These are phyloP conservation scores for Fusarium protoensiforme DNA, from an alignment of 2,329 filamentous ascomycete species.

Conservation along the genomic window DNA sequence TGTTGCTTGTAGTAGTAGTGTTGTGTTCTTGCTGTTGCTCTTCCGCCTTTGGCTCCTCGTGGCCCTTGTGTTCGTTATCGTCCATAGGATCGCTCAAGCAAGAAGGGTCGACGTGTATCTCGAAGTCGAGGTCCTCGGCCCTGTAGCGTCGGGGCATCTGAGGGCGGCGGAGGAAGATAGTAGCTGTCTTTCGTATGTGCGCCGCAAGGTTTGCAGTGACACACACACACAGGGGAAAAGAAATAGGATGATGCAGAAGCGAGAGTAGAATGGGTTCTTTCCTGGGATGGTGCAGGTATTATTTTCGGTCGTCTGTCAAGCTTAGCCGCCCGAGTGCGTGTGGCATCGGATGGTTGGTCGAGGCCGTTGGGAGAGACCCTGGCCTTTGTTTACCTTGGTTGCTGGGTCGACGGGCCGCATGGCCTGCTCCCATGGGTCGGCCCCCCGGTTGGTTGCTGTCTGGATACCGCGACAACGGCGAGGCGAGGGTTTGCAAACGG, in stretches of 20 bases:
- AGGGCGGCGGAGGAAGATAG: slow-evolving; percentile 14
- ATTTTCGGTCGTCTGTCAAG: slow-evolving; percentile 2
- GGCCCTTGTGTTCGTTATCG: slow-evolving; percentile 43
- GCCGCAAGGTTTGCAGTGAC: slow-evolving; percentile 22
- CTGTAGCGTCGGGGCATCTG: slow-evolving; percentile 45
- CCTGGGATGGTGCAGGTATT: slow-evolving; percentile 41
- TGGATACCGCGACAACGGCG: slow-evolving; percentile 27
- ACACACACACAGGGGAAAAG: slow-evolving; percentile 30
- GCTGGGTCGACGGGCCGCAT: slow-evolving; percentile 44
- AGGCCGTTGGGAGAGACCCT: slow-evolving; percentile 31
- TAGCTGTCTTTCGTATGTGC: slow-evolving; percentile 24
- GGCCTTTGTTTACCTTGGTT: slow-evolving; percentile 51
- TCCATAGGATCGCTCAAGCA: slow-evolving; percentile 56
- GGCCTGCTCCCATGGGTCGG: background rate
- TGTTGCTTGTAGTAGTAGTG: slow-evolving; percentile 11
- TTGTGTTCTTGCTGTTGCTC: slow-evolving; percentile 19
- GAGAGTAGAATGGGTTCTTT: slow-evolving; percentile 25
- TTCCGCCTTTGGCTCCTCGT: slow-evolving; percentile 34
- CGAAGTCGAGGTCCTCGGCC: slow-evolving; percentile 55
- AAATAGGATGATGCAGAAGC: slow-evolving; percentile 15
- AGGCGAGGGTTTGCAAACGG: slow-evolving; percentile 17
- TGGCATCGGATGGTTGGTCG: slow-evolving; percentile 47
- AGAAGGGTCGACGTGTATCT: slow-evolving; percentile 61
- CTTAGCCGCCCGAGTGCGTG: slow-evolving; percentile 26
- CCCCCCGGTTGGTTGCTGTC: slow-evolving; percentile 11